These are phyloP conservation scores for Pistacia vera DNA, from an alignment of 345 rosid species.

Conservation along the genomic window DNA sequence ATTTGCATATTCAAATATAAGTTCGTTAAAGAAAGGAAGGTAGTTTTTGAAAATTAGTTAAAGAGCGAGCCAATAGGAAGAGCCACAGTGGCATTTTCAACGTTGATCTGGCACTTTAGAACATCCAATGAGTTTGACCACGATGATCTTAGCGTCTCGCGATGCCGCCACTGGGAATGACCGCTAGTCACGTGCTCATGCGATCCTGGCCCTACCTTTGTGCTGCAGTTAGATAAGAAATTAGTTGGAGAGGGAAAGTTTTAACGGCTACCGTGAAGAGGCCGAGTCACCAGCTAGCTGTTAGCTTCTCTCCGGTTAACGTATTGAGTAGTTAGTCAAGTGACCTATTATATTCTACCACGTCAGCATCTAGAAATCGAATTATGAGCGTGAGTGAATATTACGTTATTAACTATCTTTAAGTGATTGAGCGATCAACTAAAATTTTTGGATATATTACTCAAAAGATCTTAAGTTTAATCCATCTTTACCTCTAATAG, in stretches of 20 bases:
- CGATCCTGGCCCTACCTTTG: not conserved
- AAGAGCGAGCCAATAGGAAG: not conserved
- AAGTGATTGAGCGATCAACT: no score
- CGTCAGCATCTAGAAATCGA: not conserved
- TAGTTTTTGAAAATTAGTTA: conserved; percentile 1
- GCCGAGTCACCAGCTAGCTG: not conserved
- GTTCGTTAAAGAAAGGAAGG: not conserved
- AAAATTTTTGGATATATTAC: no score
- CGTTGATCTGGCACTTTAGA: no score
- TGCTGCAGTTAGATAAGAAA: conserved; percentile 3
- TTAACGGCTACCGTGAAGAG: not conserved
- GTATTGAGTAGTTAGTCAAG: not conserved
- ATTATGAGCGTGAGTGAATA: no score
- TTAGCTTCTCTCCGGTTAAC: not conserved
- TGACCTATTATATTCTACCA: not conserved
- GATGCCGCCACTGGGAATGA: conserved; percentile 4
- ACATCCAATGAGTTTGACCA: no score
- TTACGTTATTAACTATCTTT: no score
- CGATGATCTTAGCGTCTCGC: not conserved
- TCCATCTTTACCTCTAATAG: no score
- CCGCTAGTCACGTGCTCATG: conserved; percentile 14
- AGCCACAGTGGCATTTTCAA: not conserved
- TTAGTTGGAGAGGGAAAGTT: not conserved
- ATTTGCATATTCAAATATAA: no score
- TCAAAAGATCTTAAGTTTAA: no score